A percentile compares a stretch with the other conserved stretches of the same genome.
Conservation (phyloP, 2,329 filamentous ascomycete genomes). For the Aspergillus tubingensis region DNA sequence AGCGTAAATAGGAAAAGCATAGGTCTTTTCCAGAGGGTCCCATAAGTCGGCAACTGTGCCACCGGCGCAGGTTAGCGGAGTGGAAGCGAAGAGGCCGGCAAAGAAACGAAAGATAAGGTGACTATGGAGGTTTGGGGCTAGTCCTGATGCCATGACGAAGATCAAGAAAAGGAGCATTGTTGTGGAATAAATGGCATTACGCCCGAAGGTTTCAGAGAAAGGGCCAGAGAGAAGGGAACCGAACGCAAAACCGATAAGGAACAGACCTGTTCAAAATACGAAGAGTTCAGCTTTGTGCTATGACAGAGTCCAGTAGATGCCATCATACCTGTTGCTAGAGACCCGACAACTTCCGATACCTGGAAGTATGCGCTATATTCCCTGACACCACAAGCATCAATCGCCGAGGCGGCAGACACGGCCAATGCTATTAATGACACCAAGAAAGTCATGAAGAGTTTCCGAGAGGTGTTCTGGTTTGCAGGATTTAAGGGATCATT, state of each 20-base stretch:
- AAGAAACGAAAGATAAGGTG: constrained; percentile 55
- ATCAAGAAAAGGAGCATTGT: constrained; percentile 53
- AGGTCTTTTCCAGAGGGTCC: constrained; percentile 50
- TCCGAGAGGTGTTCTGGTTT: no score
- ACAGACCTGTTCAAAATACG: constrained; percentile 51
- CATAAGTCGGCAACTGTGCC: constrained; percentile 52
- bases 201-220: constrained; percentile 51
- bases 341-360: no score
- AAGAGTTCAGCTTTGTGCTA: no score
- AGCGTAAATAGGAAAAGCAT: constrained; percentile 54
- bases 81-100: constrained; percentile 51
- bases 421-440: no score
- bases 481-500: no score
- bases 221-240: constrained; percentile 54
- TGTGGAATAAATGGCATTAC: constrained; percentile 53
- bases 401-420: no score
- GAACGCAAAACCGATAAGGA: constrained; percentile 50
- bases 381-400: no score
- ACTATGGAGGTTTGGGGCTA: constrained; percentile 52
- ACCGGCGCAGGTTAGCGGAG: constrained; percentile 49
- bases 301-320: no score
- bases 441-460: no score
- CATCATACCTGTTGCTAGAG: no score
- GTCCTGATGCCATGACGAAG: constrained; percentile 51
- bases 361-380: no score